phyloP scores from a whole-genome alignment of 345 rosid species.

The Mangifera indica region DNA sequence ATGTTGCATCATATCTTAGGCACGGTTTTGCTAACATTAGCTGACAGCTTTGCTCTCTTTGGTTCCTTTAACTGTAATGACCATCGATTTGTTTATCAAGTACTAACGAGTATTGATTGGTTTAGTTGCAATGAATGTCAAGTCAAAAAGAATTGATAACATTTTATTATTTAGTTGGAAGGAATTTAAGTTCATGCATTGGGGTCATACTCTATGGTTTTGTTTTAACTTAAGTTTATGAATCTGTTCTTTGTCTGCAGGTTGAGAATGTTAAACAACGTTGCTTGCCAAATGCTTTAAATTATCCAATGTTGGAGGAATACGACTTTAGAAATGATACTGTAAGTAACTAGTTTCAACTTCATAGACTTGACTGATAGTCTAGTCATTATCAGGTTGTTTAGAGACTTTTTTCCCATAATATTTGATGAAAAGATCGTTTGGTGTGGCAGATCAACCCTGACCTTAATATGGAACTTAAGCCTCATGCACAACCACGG shows the following conservation, averaged over 20 bases:
- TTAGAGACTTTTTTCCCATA: neutral
- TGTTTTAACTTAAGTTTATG: neutral
- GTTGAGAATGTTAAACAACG: conserved; percentile 97
- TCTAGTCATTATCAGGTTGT: conserved; percentile 5
- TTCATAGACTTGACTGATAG: neutral
- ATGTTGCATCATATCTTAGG: neutral
- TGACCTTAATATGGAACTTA: conserved; percentile 85
- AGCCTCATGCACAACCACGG: conserved; percentile 94
- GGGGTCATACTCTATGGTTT: neutral
- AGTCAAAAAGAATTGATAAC: neutral
- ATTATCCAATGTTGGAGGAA: conserved; percentile 99
- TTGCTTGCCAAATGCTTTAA: conserved; percentile 95
- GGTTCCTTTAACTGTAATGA: neutral
- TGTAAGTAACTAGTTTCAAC: conserved; percentile 40
- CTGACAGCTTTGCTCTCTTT: neutral
- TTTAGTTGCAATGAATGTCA: neutral
- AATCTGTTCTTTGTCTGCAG: conserved; percentile 35
- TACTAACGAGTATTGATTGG: too few relatives aligned
- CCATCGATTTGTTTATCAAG: neutral
- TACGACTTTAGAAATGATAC: conserved; percentile 92
- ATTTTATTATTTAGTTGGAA: neutral
- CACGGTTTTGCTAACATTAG: neutral
- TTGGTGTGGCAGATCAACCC: conserved; percentile 71
- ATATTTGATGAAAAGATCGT: neutral
- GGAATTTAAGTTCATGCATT: neutral